Base-by-base conservation (phyloP, 768 basidiomycete species). In the Pulveroboletus sp. region DNA sequence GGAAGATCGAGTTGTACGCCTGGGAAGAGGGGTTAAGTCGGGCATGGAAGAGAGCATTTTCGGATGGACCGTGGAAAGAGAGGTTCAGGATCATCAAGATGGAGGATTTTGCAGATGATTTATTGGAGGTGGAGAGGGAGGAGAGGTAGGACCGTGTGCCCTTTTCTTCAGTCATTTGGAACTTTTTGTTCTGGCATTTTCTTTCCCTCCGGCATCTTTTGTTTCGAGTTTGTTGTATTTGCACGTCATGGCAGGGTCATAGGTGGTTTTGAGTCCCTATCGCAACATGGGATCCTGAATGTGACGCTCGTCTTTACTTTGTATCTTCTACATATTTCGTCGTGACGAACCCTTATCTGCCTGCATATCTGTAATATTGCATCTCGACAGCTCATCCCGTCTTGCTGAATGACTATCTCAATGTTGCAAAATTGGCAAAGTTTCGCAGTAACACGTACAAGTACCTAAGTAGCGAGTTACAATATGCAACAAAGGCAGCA, bases 1-100 rank as follows among this genome's bases (percentile, higher is more conserved):
- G 94, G 94, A 78, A 76, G 48, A 92, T 98, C n/a, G 94, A 98
- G 70, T 62, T 97, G 60, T 94, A 92, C 69, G 88, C 90, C 1
- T 98, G 93, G 86, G 86, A 89, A 61, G 83, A 85, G 40, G 87
- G 89, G 2, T 65, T 91, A 51, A 92, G 90, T 64, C 77, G 80
- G 20, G 76, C 84, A 19, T 94, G 89, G 90, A 79, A 74, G 66
- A 73, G 80, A 42, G 81, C 85, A 65, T 89, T 88, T 67, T 84
- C 85, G 2, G 76, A 75, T 25, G 73, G 71, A 4, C 65, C 53
- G 69, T 64, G 60, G 57, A 64, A 57, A 45, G 69, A 71, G 29
- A 61, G 58, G 60, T 85, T 85, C 58, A 71, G 69, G 44, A 74
- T 86, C 20, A 74, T 86, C 54, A 77, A 73, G 43, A 76, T 86